A percentile compares a stretch with the other conserved stretches of the same genome.
Evolutionary conservation across 352 stramenopile genomes (phyloP).

Genomic region (Phytophthora sojae): DNA sequence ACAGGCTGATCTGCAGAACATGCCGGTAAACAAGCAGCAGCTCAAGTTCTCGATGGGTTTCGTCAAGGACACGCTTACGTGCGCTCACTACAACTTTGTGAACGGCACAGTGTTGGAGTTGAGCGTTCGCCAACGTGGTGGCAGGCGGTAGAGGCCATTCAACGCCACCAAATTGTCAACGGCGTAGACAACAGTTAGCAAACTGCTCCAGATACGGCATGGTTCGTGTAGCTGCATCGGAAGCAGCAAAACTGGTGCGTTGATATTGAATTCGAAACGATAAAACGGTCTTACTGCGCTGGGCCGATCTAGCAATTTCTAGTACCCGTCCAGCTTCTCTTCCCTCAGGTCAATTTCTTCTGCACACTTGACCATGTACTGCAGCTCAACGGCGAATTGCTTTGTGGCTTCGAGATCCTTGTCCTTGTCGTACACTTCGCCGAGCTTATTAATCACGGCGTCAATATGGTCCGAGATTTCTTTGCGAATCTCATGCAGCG

Average conservation of each 20-base stretch:
- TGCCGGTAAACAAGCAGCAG: constrained; percentile 97
- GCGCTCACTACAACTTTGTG: constrained; percentile 90
- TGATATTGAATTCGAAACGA: constrained; percentile 13
- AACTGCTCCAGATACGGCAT: too few species aligned
- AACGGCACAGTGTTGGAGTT: constrained; percentile 76
- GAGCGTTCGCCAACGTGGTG: constrained; percentile 83
- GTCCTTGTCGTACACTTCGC: constrained; percentile 77
- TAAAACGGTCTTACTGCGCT: constrained; percentile 15
- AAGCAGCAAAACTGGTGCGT: constrained; percentile 15
- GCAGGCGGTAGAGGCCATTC: constrained; percentile 54
- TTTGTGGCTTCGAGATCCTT: constrained; percentile 82
- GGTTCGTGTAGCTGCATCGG: background rate
- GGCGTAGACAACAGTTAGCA: background rate
- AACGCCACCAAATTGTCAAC: too few species aligned
- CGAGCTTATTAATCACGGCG: constrained; percentile 72
- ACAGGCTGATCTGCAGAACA: constrained; percentile 83
- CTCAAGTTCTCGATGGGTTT: constrained; percentile 93
- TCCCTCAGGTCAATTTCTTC: constrained; percentile 82
- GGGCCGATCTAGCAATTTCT: constrained; percentile 3
- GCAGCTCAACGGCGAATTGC: constrained; percentile 75
- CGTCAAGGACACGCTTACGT: constrained; percentile 90
- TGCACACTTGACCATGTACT: constrained; percentile 90
- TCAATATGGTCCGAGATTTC: constrained; percentile 78
- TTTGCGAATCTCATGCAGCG: constrained; percentile 65
- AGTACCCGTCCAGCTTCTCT: constrained; percentile 73